Conservation (phyloP, 805 yeast species). For the Starmerella vitae region DNA sequence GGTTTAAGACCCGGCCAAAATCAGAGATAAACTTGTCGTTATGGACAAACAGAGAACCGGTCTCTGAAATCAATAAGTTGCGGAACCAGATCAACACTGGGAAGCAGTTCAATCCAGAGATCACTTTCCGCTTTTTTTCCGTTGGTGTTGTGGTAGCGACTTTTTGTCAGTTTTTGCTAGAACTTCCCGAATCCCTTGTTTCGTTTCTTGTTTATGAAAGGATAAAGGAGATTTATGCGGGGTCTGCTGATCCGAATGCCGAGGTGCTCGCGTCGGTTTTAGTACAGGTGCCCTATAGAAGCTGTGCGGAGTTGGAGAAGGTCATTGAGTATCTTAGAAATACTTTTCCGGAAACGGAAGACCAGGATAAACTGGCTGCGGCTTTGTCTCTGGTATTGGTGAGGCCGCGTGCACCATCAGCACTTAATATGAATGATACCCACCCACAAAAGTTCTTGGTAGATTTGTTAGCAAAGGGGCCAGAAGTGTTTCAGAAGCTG, state of each 20-base stretch:
- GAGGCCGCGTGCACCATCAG: slow-evolving; percentile 25
- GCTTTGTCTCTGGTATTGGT: slow-evolving; percentile 21
- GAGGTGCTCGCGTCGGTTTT: slow-evolving; percentile 19
- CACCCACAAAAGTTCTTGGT: slow-evolving; percentile 23
- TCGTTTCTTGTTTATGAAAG: slow-evolving; percentile 47
- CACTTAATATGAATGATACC: slow-evolving; percentile 22
- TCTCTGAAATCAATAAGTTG: slow-evolving; percentile 44
- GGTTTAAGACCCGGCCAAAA: slow-evolving; percentile 25
- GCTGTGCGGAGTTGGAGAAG: slow-evolving; percentile 15
- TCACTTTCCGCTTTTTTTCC: slow-evolving; percentile 33
- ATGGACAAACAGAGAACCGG: slow-evolving; percentile 49
- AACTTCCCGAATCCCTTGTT: slow-evolving; percentile 60
- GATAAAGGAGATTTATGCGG: slow-evolving; percentile 42
- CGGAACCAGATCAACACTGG: slow-evolving; percentile 33
- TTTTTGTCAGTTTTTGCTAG: slow-evolving; percentile 52
- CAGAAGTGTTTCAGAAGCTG: slow-evolving; percentile 19
- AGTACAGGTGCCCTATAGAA: slow-evolving; percentile 19
- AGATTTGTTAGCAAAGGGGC: slow-evolving; percentile 20
- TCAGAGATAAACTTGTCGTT: not conserved
- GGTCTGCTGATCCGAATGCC: slow-evolving; percentile 1
- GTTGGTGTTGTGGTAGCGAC: slow-evolving; percentile 42
- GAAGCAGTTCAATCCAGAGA: slow-evolving; percentile 21
- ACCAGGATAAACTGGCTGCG: slow-evolving; percentile 11
- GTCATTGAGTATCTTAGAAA: slow-evolving; percentile 17
- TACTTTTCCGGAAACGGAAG: not conserved